Evolutionary conservation across 2,329 filamentous ascomycete species (phyloP).

Genomic region (Byssoonygena ceratinophila): DNA sequence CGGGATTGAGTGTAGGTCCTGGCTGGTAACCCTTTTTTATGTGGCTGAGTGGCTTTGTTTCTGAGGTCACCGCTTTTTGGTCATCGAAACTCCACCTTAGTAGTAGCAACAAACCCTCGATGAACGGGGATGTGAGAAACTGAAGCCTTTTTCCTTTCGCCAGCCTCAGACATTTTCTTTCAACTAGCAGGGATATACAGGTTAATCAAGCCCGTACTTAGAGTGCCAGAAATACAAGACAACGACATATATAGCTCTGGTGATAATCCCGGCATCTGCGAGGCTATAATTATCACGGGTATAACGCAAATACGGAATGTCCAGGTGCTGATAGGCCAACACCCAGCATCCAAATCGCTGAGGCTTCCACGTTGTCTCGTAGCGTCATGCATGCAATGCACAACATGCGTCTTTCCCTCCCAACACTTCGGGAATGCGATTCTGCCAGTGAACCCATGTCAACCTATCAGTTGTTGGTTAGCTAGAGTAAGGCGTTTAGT

Average conservation of each 20-base stretch:
- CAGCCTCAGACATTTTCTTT: constrained; percentile 2
- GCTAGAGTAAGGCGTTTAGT: background rate
- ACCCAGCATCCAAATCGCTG: background rate
- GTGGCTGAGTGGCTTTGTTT: no score
- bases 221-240: background rate
- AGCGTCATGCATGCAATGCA: constrained; percentile 1
- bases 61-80: background rate
- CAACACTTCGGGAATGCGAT: background rate
- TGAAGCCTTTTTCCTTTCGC: background rate
- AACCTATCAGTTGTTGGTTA: background rate
- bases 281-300: background rate
- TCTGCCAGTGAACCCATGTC: background rate
- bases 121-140: background rate
- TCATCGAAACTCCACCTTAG: background rate
- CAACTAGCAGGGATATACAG: constrained; percentile 2
- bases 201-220: background rate
- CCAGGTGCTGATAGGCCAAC: background rate
- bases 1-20: background rate
- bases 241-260: background rate
- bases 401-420: background rate
- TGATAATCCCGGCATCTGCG: background rate
- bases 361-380: constrained; percentile 8
- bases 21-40: background rate
- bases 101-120: background rate
- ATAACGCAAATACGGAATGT: background rate